phyloP scores from a whole-genome alignment of 306 rosid genomes.

The Prosopis cineraria region DNA sequence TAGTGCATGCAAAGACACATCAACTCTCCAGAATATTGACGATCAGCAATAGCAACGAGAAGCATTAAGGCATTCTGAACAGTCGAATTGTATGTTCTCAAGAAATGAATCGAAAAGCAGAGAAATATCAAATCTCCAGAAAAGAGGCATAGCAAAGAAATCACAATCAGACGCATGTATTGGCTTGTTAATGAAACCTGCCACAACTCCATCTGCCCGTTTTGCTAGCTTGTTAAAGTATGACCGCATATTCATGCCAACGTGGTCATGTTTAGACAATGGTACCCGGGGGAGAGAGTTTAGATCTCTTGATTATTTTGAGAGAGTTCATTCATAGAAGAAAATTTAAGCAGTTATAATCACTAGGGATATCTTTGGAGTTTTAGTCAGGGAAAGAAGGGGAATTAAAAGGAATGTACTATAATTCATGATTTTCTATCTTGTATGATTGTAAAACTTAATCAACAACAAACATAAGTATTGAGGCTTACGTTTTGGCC shows the following conservation, averaged over 20 bases:
- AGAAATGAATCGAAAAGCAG: not conserved
- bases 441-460: not conserved
- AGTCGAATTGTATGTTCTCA: not conserved
- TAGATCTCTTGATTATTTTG: not conserved
- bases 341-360: not conserved
- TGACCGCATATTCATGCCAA: not conserved
- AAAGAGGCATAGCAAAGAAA: not conserved
- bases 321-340: not conserved
- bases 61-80: not conserved
- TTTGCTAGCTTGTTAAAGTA: not conserved
- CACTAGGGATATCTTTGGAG: not conserved
- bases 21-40: not conserved
- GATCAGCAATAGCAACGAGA: not conserved
- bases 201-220: not conserved
- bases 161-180: not conserved
- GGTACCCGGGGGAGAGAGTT: not conserved
- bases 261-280: not conserved
- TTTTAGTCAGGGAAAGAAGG: not conserved
- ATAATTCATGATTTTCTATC: not conserved
- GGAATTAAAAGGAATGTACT: not conserved
- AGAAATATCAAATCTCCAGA: not conserved
- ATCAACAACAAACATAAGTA: not conserved
- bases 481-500: conserved; percentile 77
- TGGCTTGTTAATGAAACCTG: not conserved
- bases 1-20: not conserved